Percentiles rank a stretch among this genome's conserved stretches.
phyloP scores from a whole-genome alignment of 305 asterid species.

The Coffea humblotiana region DNA sequence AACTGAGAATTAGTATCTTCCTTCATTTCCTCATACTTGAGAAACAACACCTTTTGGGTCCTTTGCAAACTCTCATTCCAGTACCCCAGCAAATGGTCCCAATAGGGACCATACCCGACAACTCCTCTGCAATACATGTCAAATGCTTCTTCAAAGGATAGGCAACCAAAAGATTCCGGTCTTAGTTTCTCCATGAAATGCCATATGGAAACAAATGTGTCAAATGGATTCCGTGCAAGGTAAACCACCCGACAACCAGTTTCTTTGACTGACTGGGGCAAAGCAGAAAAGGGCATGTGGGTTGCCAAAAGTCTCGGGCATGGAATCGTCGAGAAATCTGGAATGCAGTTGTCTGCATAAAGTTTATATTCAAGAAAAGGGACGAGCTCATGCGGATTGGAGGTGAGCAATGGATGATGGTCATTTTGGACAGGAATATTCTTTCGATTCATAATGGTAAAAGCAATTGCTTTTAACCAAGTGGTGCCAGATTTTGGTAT shows the following conservation, averaged over 20 bases:
- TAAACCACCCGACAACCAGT: conserved; percentile 36
- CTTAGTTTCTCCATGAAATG: conserved; percentile 31
- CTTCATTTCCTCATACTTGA: conserved; percentile 50
- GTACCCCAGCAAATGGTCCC: conserved; percentile 57
- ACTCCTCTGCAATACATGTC: conserved; percentile 42
- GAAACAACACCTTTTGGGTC: conserved; percentile 41
- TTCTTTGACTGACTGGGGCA: conserved; percentile 30
- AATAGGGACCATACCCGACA: conserved; percentile 44
- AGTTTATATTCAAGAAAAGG: conserved; percentile 41
- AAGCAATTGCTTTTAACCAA: conserved; percentile 42
- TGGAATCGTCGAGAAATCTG: conserved; percentile 28
- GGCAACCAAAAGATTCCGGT: conserved; percentile 24
- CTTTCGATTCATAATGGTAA: conserved; percentile 30
- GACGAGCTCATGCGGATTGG: conserved; percentile 45
- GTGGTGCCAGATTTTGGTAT: conserved; percentile 54
- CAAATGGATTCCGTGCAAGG: conserved; percentile 44
- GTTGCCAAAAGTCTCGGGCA: conserved; percentile 40
- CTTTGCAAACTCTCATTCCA: conserved; percentile 37
- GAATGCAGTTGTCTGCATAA: conserved; percentile 24
- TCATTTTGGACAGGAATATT: not conserved
- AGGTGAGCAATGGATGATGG: conserved; percentile 43
- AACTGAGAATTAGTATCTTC: conserved; percentile 18
- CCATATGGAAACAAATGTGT: conserved; percentile 46
- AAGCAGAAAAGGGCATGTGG: conserved; percentile 33
- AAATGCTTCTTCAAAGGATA: conserved; percentile 34